Base-by-base conservation (phyloP, 2,329 filamentous ascomycete genomes). In the Colletotrichum phormii region DNA sequence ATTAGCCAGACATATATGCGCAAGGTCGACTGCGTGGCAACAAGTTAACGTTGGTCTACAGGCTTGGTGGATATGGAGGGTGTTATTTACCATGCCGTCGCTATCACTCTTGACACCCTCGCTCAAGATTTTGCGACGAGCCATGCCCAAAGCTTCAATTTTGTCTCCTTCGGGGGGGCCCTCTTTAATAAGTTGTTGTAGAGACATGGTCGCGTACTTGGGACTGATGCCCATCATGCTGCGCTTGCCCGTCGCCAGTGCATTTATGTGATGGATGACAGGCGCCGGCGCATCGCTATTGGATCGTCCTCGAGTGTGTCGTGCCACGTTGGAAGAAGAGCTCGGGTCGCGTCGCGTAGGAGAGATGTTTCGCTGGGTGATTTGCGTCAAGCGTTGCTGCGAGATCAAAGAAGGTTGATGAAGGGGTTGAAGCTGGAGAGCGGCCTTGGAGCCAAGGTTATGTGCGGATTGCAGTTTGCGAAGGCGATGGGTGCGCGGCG, bases 1-100 rank as follows among this genome's bases (percentile, higher is more conserved):
- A 98, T 94, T 53, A 98, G 89, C 97, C 97, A 99, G 76, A 97
- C 91, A 82, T 99, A 98, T 81, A 98, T 97, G 78, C 97, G 93
- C 75, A 97, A 87, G 58, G 95, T 93, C 24, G 97, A 99, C 96
- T 98, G 31, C 37, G 46, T 29, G 13, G 46, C 5, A 18, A 6
- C 31, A 15, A 18, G 31, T 71, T 66, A 74, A 60, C 33, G 33
- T 26, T 13, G 13, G 13, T 26, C 5, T 15, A 9, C 7, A 54
- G n/a, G 31, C 8, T 35, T 33, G n/a, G 24, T n/a, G 13, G 6
- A 8, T 4, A 18, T 35, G 31, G 24, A 18, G 29, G 26, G 55
- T 18, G 22, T 31, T 33, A 5, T 46, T 4, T 73, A 95, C 93
- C 93, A 95, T 95, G 86, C 94, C 94, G 82, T 96, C 94, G 76